Percentiles rank a stretch among this genome's conserved stretches.
These are phyloP conservation scores for Scenedesmus sp. DNA, from an alignment of 163 green algal genomes.

Conservation along the genomic window DNA sequence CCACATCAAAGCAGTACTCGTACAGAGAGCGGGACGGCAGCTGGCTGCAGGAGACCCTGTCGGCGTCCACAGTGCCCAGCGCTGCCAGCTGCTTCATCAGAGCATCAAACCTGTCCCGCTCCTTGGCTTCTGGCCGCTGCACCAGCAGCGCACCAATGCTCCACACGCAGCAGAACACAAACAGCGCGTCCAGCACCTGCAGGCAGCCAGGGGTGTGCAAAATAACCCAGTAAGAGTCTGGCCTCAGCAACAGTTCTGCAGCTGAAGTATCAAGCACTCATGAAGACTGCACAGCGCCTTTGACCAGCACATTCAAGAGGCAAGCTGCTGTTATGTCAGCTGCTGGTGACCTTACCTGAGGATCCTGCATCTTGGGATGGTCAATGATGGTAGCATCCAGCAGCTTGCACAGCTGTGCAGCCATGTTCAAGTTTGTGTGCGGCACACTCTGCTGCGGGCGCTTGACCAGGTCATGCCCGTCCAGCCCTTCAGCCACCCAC, in stretches of 20 bases:
- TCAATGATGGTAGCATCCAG: constrained; percentile 75
- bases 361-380: constrained; percentile 69
- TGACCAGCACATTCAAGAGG: neutral
- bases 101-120: constrained; percentile 84
- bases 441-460: constrained; percentile 75
- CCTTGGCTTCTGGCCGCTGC: constrained; percentile 68
- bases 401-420: constrained; percentile 83
- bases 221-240: neutral
- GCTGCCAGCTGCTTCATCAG: constrained; percentile 78
- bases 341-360: constrained; percentile 49
- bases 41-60: constrained; percentile 71
- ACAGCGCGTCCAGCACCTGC: constrained; percentile 78
- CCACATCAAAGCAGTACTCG: constrained; percentile 87
- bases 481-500: constrained; percentile 81
- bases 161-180: constrained; percentile 89
- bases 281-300: neutral
- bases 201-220: neutral
- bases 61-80: constrained; percentile 72
- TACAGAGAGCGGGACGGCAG: constrained; percentile 83
- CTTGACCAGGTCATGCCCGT: constrained; percentile 81
- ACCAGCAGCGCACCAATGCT: constrained; percentile 80
- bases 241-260: neutral
- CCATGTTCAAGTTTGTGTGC: constrained; percentile 88
- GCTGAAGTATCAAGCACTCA: neutral
- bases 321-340: neutral